Conservation (phyloP, 306 rosid genomes). For the Urtica urens region DNA sequence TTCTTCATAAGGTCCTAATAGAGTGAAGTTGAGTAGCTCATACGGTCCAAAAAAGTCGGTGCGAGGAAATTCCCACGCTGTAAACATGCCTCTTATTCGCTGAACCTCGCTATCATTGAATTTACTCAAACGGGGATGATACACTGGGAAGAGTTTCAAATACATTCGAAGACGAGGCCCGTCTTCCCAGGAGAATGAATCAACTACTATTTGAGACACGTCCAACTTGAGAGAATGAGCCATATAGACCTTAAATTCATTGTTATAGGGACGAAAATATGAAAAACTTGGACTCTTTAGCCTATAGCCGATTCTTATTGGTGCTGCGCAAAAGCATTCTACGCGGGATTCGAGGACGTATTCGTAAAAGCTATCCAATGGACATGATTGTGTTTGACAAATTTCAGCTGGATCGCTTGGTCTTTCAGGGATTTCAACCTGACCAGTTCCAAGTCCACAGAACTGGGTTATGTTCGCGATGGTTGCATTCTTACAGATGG, state of each 20-base stretch:
- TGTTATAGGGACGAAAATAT: slow-evolving; percentile 45
- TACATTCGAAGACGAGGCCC: slow-evolving; percentile 74
- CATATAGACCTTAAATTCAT: slow-evolving; percentile 29
- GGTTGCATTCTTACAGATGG: slow-evolving; percentile 45
- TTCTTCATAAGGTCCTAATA: slow-evolving; percentile 36
- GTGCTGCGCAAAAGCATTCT: slow-evolving; percentile 68
- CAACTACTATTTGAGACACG: slow-evolving; percentile 42
- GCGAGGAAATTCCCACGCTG: slow-evolving; percentile 44
- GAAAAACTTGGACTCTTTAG: slow-evolving; percentile 91
- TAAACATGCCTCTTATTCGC: slow-evolving; percentile 24
- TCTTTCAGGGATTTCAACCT: slow-evolving; percentile 7
- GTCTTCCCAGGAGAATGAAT: slow-evolving; percentile 48
- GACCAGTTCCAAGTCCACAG: slow-evolving; percentile 35
- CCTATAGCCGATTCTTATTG: slow-evolving; percentile 64
- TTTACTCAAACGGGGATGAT: background rate
- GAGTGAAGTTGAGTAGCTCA: slow-evolving; percentile 65
- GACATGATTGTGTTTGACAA: slow-evolving; percentile 43
- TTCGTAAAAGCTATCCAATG: slow-evolving; percentile 49
- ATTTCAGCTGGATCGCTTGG: slow-evolving; percentile 15
- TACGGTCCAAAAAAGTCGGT: slow-evolving; percentile 71
- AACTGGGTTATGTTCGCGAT: slow-evolving; percentile 30
- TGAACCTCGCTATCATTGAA: slow-evolving; percentile 46
- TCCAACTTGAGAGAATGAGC: slow-evolving; percentile 31
- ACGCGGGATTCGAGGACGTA: slow-evolving; percentile 34
- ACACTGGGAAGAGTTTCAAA: slow-evolving; percentile 60